Evolutionary conservation across 352 stramenopile species (phyloP), one percentile per base, ranked within the genome.

Genomic region (Hyaloperonospora brassicae): DNA sequence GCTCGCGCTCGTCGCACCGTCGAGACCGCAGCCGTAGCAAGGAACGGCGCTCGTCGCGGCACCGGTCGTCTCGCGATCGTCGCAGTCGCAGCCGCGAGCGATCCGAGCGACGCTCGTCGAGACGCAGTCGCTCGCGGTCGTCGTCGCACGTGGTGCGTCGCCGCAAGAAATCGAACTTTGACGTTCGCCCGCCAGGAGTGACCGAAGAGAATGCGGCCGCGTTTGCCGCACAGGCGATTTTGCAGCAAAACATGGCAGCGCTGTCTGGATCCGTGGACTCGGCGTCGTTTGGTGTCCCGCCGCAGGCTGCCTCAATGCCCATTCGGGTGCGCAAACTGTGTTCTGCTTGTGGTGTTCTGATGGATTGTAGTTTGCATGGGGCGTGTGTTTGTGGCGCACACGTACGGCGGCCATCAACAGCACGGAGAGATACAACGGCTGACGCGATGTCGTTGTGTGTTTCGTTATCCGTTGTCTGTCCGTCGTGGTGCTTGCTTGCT

Each of bases 231-330:
- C 79, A 93, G 51, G 78, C 75, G 10, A 93, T 93, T 49, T 47
- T 93, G 47, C 79, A 93, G 68, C 79, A 89, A 52, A 93, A 87
- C 59, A 83, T 93, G 74, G 76, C 74, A 24, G 68, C 76, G 42
- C 66, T 87, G 11, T 78, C 76, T 0, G 78, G 78, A 2, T 66
- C 76, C 22, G 78, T 88, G 1, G 82, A 76, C 14, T 68, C 76
- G 0, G 76, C 72, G 23, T 86, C 79, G 10, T 92, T 92, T 43
- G 73, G 73, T 8, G 52, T 31, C 27, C 27, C 75, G 5, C 67
- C 64, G 38, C 72, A 62, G 42, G 45, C 53, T 30, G 38, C 59
- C 47, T 23, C 59, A 17, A 46, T 57, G 47, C 23, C 51, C 9
- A 59, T 35, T 46, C 52, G 56, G 42, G 64, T 72, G 47, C 66